phyloP scores from a whole-genome alignment of 345 rosid genomes.

The Mercurialis annua region DNA sequence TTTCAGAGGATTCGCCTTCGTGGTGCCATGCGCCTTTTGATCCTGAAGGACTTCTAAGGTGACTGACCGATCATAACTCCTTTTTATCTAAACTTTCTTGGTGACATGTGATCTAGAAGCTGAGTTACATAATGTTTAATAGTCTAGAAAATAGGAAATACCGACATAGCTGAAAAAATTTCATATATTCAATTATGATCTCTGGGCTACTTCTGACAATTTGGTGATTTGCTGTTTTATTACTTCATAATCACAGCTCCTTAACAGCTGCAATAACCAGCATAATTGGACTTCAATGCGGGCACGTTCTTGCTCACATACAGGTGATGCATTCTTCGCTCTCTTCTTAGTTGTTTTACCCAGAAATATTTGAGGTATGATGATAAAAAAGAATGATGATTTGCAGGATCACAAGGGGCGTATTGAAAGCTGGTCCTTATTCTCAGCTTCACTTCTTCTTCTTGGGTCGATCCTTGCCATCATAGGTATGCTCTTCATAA shows the following conservation, averaged over 20 bases:
- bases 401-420: slow-evolving; percentile 43
- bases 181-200: no score
- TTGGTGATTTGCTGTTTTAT: background rate
- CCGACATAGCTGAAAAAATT: no score
- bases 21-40: slow-evolving; percentile 53
- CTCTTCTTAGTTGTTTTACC: background rate
- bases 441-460: slow-evolving; percentile 27
- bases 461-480: slow-evolving; percentile 32
- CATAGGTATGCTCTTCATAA: slow-evolving; percentile 27
- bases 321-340: slow-evolving; percentile 23
- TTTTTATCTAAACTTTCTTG: slow-evolving; percentile 10
- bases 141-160: no score
- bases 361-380: background rate
- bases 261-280: slow-evolving; percentile 40
- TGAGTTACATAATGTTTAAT: no score
- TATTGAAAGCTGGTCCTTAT: slow-evolving; percentile 27
- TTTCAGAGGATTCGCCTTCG: slow-evolving; percentile 36
- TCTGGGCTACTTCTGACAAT: background rate
- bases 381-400: background rate
- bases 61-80: slow-evolving; percentile 6
- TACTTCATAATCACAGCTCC: slow-evolving; percentile 28
- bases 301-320: slow-evolving; percentile 40
- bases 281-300: slow-evolving; percentile 48
- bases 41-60: slow-evolving; percentile 52
- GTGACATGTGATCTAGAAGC: background rate